Evolutionary conservation across 176 grass and related monocot species (phyloP).

Genomic region (Melocanna baccifera): DNA sequence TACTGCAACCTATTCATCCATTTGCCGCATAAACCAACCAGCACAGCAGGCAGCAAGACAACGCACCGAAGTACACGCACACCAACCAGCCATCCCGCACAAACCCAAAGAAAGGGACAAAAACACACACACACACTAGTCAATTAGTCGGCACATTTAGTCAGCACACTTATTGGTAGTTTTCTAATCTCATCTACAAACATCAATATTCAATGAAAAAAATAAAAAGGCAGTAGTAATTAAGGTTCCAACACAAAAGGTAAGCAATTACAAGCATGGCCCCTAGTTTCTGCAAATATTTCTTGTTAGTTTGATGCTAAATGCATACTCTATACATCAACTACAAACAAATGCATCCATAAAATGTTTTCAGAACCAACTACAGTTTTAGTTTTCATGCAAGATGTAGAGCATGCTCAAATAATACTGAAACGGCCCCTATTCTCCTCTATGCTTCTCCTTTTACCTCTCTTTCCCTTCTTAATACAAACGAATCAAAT

Average conservation of each 20-base stretch:
- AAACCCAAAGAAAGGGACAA: constrained; percentile 59
- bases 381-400: not conserved
- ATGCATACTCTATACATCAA: not conserved
- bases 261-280: not conserved
- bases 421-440: too few relatives aligned
- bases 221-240: constrained; percentile 4
- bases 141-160: constrained; percentile 59
- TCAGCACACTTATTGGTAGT: constrained; percentile 34
- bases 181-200: constrained; percentile 30
- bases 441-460: not conserved
- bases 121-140: constrained; percentile 12
- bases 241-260: not conserved
- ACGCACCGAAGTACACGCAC: constrained; percentile 58
- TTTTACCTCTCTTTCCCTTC: not conserved
- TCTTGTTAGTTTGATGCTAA: not conserved
- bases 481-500: not conserved
- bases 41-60: constrained; percentile 53
- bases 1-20: constrained; percentile 97
- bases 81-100: constrained; percentile 60
- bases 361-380: not conserved
- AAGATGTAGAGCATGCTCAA: not conserved
- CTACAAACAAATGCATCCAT: not conserved
- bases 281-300: not conserved
- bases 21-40: constrained; percentile 67
- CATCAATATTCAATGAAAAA: constrained; percentile 7